Conservation (phyloP, 2,329 filamentous ascomycete species). For the Aspergillus pseudoglaucus region DNA sequence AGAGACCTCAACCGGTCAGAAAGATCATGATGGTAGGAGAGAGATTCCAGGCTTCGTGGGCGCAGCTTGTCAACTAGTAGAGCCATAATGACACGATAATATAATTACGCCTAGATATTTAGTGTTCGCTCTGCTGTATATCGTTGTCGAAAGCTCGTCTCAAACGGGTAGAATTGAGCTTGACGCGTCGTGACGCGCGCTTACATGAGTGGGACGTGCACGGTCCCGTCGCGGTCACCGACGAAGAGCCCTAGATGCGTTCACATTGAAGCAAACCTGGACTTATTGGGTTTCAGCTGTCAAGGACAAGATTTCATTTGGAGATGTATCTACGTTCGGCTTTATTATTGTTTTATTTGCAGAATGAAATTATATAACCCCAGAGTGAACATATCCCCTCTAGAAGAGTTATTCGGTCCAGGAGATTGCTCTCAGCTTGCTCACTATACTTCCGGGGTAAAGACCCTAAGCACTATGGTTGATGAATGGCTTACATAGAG, state of each 20-base stretch:
- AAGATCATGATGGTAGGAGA: conserved; percentile 84
- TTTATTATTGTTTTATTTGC: no score
- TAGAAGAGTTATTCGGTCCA: no score
- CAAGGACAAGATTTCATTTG: no score
- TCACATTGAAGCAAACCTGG: no score
- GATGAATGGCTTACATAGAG: no score
- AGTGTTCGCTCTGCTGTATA: background rate
- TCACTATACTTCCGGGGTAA: no score
- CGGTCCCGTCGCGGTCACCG: background rate
- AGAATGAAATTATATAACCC: no score
- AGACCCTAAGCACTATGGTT: no score
- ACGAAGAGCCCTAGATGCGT: background rate
- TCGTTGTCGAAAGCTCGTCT: conserved; percentile 1
- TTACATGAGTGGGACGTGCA: conserved; percentile 35
- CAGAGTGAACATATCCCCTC: no score
- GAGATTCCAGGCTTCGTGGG: conserved; percentile 44
- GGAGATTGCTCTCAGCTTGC: no score
- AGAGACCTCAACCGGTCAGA: conserved; percentile 81
- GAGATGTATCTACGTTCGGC: no score
- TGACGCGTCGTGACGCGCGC: conserved; percentile 35
- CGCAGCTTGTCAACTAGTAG: conserved; percentile 60
- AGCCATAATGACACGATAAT: conserved; percentile 44
- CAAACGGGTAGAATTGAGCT: conserved; percentile 12
- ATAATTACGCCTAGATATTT: background rate
- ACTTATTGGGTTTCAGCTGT: no score